A percentile compares a stretch with the other conserved stretches of the same genome.
These are phyloP conservation scores for Alternaria infectoria DNA, from an alignment of 2,329 filamentous ascomycete genomes.

Conservation along the genomic window DNA sequence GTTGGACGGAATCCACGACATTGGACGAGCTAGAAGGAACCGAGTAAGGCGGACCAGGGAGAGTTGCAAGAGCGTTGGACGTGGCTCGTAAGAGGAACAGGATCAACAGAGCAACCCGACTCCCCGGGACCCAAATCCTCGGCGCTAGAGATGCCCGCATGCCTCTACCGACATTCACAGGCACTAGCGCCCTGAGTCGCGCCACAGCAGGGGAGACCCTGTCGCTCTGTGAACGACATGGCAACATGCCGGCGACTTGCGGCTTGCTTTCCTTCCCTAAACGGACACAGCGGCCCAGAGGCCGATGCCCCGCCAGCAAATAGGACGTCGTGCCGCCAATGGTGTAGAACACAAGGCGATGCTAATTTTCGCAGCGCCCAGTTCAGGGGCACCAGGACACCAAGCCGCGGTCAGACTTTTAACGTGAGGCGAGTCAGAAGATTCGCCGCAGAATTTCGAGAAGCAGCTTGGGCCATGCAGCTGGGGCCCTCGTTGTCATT, in stretches of 20 bases:
- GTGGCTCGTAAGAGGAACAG: slow-evolving; percentile 37
- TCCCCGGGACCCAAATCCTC: slow-evolving; percentile 14
- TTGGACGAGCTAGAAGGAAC: slow-evolving; percentile 40
- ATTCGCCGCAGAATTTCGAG: slow-evolving; percentile 35
- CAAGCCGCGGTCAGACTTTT: slow-evolving; percentile 19
- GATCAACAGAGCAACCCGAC: slow-evolving; percentile 43
- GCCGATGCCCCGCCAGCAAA: slow-evolving; percentile 43
- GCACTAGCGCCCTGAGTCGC: slow-evolving; percentile 7
- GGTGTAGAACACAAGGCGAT: slow-evolving; percentile 1
- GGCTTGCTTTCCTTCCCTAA: slow-evolving; percentile 32
- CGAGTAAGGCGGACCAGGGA: slow-evolving; percentile 42
- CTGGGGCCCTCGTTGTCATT: slow-evolving; percentile 14
- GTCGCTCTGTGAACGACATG: slow-evolving; percentile 35
- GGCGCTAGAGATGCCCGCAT: slow-evolving; percentile 12
- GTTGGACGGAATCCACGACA: slow-evolving; percentile 44
- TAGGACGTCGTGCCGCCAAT: slow-evolving; percentile 25
- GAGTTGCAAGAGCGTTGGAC: slow-evolving; percentile 45
- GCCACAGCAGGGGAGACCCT: slow-evolving; percentile 18
- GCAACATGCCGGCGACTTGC: slow-evolving; percentile 35
- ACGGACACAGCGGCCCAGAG: slow-evolving; percentile 26
- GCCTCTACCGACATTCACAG: slow-evolving; percentile 6
- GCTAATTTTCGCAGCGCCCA: slow-evolving; percentile 16
- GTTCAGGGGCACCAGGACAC: slow-evolving; percentile 32
- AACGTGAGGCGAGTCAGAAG: slow-evolving; percentile 37
- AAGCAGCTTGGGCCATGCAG: slow-evolving; percentile 33